Conservation (phyloP, 805 yeast genomes). For the Ogataea wickerhamii region DNA sequence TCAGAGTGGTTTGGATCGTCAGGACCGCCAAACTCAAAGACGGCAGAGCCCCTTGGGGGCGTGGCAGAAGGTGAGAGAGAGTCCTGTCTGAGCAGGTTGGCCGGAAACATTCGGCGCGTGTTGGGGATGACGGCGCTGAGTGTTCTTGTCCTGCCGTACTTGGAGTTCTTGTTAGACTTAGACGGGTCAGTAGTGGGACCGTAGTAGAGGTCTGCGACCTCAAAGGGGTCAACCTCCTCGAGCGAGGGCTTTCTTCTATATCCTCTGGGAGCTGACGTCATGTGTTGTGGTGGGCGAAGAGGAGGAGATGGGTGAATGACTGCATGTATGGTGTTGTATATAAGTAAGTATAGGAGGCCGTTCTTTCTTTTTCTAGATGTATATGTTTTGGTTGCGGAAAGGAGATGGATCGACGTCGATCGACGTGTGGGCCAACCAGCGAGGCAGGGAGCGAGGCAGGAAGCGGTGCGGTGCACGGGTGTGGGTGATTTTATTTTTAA, state of each 20-base stretch:
- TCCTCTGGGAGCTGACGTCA: slow-evolving; percentile 5
- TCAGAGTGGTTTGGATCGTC: slow-evolving; percentile 7
- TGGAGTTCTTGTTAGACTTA: slow-evolving; percentile 37
- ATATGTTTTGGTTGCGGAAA: too few species aligned
- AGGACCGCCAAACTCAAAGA: slow-evolving; percentile 14
- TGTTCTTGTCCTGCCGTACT: slow-evolving; percentile 53
- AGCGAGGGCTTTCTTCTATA: slow-evolving; percentile 35
- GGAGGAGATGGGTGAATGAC: slow-evolving; percentile 3
- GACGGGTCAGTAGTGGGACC: slow-evolving; percentile 60
- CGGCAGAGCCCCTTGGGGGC: slow-evolving; percentile 14
- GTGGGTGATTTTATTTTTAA: too few species aligned
- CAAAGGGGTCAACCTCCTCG: slow-evolving; percentile 60
- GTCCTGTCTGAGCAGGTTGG: background rate
- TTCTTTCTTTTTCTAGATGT: too few species aligned
- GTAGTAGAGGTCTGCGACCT: slow-evolving; percentile 66
- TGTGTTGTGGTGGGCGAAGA: slow-evolving; percentile 1
- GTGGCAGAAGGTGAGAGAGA: slow-evolving; percentile 8
- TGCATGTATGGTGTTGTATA: too few species aligned
- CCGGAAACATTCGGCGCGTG: slow-evolving; percentile 12
- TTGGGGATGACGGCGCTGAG: slow-evolving; percentile 37
- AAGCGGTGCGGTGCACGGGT: too few species aligned
- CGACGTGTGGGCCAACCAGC: too few species aligned
- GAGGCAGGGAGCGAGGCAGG: too few species aligned
- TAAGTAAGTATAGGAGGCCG: too few species aligned
- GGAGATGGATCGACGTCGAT: too few species aligned